Base-by-base conservation (phyloP, 2,329 filamentous ascomycete genomes). In the Fusarium chaquense region DNA sequence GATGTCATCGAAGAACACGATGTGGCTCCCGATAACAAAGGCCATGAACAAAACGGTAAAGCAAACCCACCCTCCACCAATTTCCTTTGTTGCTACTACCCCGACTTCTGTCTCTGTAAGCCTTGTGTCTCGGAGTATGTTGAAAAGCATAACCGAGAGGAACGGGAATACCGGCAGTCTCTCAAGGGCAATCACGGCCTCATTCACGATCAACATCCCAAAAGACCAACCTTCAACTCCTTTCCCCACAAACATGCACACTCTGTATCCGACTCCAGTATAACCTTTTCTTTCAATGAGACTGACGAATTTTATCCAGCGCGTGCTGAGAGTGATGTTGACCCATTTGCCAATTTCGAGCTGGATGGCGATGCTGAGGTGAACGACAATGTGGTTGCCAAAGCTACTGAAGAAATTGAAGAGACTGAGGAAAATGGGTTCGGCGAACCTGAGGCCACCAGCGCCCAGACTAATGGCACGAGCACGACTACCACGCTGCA, bases 401-500 rank as follows among this genome's bases (percentile, higher is more conserved):
- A 70, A 33, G 62, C 64, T n/a, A 60, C 68, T 20, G 53, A 58
- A 16, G 51, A 61, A n/a, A 60, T 67, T 22, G 51, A 58, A 15
- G 51, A 61, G 24, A 56, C 65, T 18, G 65, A 72, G 32, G 71
- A 71, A 35, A 58, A 67, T 30, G 62, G 62, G 18, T 49, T 45
- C 44, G 59, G 47, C 46, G 60, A 73, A 28, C n/a, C 44, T 18
- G 65, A 67, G 22, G 32, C 22, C 45, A 55, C 32, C 28, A 56
- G 70, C 38, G n/a, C 69, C 13, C 65, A 56, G 35, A 69, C 70
- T 28, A 62, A 65, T n/a, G 62, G 71, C 45, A 74, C 76, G 28
- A 78, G 76, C 58, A 77, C 77, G 22, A 79, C 78, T 18, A 73
- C 76, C 30, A 79, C 78, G 7, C 65, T 80, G 35, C 70, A 75